Evolutionary conservation across 2,329 filamentous ascomycete genomes (phyloP).

Genomic region (Emmonsiellopsis sp.): DNA sequence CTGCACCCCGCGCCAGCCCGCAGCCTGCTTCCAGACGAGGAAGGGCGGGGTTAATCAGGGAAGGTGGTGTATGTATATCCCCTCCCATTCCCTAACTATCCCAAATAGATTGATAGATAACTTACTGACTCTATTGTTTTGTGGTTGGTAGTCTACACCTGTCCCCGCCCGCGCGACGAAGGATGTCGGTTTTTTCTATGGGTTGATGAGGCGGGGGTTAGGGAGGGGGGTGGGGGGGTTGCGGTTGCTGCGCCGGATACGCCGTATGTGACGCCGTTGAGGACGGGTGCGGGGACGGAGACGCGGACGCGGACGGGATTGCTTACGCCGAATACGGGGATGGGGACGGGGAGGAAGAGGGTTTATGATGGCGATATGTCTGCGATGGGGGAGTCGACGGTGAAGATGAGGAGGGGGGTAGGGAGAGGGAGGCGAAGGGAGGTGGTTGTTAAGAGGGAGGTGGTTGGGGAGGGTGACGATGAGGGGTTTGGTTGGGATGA

Average conservation of each 20-base stretch:
- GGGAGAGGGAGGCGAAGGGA: not conserved
- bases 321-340: slow-evolving; percentile 26
- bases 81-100: not conserved
- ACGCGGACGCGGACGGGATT: slow-evolving; percentile 15
- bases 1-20: slow-evolving; percentile 46
- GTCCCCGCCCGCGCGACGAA: slow-evolving; percentile 40
- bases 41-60: slow-evolving; percentile 50
- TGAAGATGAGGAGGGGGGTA: slow-evolving; percentile 22
- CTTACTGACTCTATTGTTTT: not conserved
- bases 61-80: slow-evolving; percentile 38
- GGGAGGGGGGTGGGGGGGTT: slow-evolving; percentile 20
- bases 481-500: slow-evolving; percentile 32
- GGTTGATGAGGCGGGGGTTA: slow-evolving; percentile 48
- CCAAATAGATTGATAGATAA: not conserved
- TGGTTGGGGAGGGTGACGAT: slow-evolving; percentile 23
- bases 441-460: not conserved
- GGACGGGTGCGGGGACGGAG: slow-evolving; percentile 25
- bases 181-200: slow-evolving; percentile 55
- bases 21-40: slow-evolving; percentile 48
- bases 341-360: slow-evolving; percentile 16
- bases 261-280: slow-evolving; percentile 40
- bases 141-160: slow-evolving; percentile 51
- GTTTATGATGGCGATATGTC: not conserved
- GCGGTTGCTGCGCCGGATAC: not conserved
- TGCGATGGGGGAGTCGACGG: not conserved